Evolutionary conservation across 2,329 filamentous ascomycete species (phyloP).

Genomic region (Alternaria sp.): DNA sequence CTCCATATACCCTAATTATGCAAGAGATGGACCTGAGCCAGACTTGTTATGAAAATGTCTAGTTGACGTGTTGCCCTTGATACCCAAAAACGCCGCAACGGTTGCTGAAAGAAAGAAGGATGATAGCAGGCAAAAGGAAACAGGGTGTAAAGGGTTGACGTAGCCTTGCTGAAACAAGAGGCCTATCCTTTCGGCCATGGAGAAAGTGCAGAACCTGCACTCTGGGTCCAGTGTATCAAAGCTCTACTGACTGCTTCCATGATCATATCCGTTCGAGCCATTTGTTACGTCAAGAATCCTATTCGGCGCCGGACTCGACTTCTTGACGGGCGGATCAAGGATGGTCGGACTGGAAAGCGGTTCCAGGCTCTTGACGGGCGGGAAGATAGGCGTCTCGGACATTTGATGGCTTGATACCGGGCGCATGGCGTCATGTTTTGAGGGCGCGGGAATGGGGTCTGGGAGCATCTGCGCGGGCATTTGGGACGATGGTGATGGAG

Average conservation of each 20-base stretch:
- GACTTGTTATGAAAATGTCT: background rate
- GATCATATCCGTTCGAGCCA: background rate
- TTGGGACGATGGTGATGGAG: conserved; percentile 36
- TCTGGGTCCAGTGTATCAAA: too few relatives aligned
- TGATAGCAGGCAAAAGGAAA: background rate
- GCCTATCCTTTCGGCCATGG: background rate
- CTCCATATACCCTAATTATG: background rate
- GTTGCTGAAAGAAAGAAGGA: background rate
- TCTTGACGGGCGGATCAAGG: conserved; percentile 67
- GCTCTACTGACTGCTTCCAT: background rate
- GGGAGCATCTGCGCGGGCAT: conserved; percentile 45
- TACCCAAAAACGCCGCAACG: background rate
- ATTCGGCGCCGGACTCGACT: conserved; percentile 28
- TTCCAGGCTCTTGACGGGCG: conserved; percentile 63
- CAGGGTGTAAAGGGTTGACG: background rate
- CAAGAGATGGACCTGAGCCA: background rate
- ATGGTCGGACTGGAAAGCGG: conserved; percentile 65
- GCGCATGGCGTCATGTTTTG: conserved; percentile 53
- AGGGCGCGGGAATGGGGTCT: conserved; percentile 51
- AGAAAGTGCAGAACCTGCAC: background rate
- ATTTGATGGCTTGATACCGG: conserved; percentile 43
- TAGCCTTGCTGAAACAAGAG: background rate
- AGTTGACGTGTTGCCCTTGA: background rate
- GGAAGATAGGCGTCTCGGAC: conserved; percentile 57
- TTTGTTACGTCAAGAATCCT: conserved; percentile 1